These are phyloP conservation scores for Jaminaea rosea DNA, from an alignment of 1,284 basidiomycete species.

Conservation along the genomic window DNA sequence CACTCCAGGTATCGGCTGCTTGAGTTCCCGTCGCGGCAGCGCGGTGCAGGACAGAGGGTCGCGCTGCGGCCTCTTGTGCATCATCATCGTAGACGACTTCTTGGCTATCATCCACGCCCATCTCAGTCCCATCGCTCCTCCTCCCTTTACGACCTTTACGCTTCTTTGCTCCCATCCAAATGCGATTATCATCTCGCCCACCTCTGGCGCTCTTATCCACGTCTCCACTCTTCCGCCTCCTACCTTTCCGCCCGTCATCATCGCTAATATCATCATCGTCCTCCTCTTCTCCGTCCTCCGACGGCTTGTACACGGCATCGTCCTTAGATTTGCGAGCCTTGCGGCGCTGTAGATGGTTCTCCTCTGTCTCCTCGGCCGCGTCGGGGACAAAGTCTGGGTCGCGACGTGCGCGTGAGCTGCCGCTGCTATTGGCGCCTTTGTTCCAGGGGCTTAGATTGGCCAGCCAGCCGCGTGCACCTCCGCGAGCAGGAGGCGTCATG, in stretches of 20 bases:
- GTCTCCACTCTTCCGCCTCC: not conserved
- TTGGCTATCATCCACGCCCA: not conserved
- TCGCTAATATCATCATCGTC: not conserved
- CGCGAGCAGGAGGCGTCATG: not conserved
- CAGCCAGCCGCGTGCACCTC: not conserved
- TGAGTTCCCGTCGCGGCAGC: too few relatives aligned
- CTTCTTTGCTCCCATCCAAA: too few relatives aligned
- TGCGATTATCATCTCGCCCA: constrained; percentile 9
- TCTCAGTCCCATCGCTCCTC: too few relatives aligned
- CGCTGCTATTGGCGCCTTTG: not conserved
- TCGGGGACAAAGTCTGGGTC: not conserved
- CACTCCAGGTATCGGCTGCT: too few relatives aligned
- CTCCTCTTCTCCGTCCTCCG: constrained; percentile 1
- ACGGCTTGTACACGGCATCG: not conserved
- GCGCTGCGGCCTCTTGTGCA: too few relatives aligned
- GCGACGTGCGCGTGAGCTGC: not conserved
- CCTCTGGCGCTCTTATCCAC: constrained; percentile 1
- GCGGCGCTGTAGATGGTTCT: not conserved
- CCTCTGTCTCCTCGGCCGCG: not conserved
- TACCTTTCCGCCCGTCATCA: constrained; percentile 3
- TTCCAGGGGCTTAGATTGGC: not conserved
- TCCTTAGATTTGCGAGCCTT: not conserved
- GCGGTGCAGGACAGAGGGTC: too few relatives aligned
- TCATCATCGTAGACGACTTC: not conserved
- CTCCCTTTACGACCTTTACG: too few relatives aligned